Evolutionary conservation across 805 yeast species (phyloP), one percentile per base, ranked within the genome.

Genomic region (Yamadazyma takamatsuzukensis): DNA sequence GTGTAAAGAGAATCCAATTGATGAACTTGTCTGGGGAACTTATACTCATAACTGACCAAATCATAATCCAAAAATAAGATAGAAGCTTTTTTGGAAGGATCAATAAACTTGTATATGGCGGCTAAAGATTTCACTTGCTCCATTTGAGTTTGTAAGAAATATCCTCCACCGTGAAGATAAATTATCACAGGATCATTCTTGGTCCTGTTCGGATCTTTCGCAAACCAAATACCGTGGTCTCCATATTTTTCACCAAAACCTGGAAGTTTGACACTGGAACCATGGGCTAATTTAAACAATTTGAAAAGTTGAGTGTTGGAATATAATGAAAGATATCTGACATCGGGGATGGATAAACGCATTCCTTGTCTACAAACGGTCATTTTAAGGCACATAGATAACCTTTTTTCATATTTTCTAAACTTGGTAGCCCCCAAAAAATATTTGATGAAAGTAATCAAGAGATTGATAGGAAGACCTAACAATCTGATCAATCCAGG

Each of bases 101-200:
- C 56, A 14, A 63, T 32, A 11, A 56, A 45, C 17, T 40, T 38
- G 37, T 58, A 50, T 7, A 54, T 38, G 1, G 61, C 48, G 14
- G 57, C 34, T 7, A 59, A 16, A 1, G 56, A 36, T 31, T 51
- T 49, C 26, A 60, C 21, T 32, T 63, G 70, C 27, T 41, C 41
- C 0, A 53, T 51, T 31, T 43, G 46, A 8, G 61, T 49, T 26
- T 60, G 54, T 16, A 57, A 30, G 27, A 46, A 56, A 42, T 50
- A 62, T 6, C 66, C 65, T 4, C 70, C 70, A n/a, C 70, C 69
- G 34, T 64, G 69, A 5, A 45, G 27, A 30, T 49, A 64, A 18
- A 64, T 43, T 9, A 64, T 42, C 4, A 64, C 43, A 2, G 67
- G 67, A 29, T 61, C 65, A 1, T 41, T 29, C 1, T 48, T 35